Evolutionary conservation across 805 yeast species (phyloP).

Genomic region (Zygosaccharomyces rouxii): DNA sequence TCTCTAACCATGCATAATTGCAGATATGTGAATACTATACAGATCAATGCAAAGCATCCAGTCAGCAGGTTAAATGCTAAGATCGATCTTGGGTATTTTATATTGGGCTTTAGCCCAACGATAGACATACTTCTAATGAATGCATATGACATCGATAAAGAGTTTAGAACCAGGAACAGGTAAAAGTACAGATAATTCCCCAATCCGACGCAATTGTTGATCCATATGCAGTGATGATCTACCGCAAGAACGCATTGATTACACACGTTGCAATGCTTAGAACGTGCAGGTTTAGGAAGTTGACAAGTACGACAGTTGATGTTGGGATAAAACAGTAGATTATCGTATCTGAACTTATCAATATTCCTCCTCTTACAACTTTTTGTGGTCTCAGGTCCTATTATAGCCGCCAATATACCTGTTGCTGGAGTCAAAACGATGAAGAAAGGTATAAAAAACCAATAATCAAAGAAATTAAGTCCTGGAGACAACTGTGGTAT

Average conservation of each 20-base stretch:
- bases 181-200: conserved; percentile 61
- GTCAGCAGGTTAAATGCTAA: conserved; percentile 44
- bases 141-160: conserved; percentile 43
- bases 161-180: conserved; percentile 49
- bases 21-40: conserved; percentile 40
- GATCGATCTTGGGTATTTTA: conserved; percentile 18
- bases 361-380: conserved; percentile 2
- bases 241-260: conserved; percentile 55
- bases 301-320: conserved; percentile 55
- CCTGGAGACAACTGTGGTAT: conserved; percentile 11
- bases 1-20: conserved; percentile 50
- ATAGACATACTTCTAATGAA: conserved; percentile 24
- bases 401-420: conserved; percentile 22
- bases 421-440: conserved; percentile 17
- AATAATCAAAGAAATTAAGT: conserved; percentile 19
- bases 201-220: conserved; percentile 71
- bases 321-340: conserved; percentile 48
- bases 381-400: conserved; percentile 17
- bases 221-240: conserved; percentile 74
- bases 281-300: conserved; percentile 61
- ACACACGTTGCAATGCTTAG: conserved; percentile 73
- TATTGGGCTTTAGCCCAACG: conserved; percentile 4
- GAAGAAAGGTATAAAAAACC: conserved; percentile 22
- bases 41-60: conserved; percentile 41
- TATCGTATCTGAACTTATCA: conserved; percentile 40